Evolutionary conservation across 768 basidiomycete genomes (phyloP).

Genomic region (Mycena pura): DNA sequence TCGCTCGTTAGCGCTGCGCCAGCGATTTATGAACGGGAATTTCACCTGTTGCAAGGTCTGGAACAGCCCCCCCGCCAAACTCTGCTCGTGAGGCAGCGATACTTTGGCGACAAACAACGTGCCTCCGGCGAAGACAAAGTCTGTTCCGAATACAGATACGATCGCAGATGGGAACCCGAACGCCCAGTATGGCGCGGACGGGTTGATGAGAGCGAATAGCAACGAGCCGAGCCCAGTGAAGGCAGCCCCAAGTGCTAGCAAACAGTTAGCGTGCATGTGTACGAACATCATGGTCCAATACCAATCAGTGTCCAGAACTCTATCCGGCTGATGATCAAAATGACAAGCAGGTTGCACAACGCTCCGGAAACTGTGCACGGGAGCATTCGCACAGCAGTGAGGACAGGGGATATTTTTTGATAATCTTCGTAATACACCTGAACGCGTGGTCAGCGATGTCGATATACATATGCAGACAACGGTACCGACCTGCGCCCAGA

Average conservation of each 20-base stretch:
- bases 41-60: conserved; percentile 70
- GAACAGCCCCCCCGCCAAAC: conserved; percentile 76
- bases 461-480: not conserved
- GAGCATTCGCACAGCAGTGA: conserved; percentile 68
- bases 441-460: not conserved
- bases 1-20: not conserved
- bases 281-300: conserved; percentile 29
- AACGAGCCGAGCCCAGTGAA: conserved; percentile 64
- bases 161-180: conserved; percentile 74
- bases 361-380: conserved; percentile 79
- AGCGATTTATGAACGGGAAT: not conserved
- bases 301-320: conserved; percentile 64
- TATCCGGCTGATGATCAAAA: conserved; percentile 61
- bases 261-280: not conserved
- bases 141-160: conserved; percentile 74
- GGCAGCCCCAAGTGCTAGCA: conserved; percentile 51
- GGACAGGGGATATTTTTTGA: conserved; percentile 55
- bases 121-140: conserved; percentile 77
- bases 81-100: conserved; percentile 73
- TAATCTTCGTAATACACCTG: conserved; percentile 81
- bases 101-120: conserved; percentile 81
- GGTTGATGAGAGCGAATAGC: conserved; percentile 72
- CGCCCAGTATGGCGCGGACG: conserved; percentile 71
- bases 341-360: conserved; percentile 70
- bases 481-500: conserved; percentile 38